These are phyloP conservation scores for Penicillium sp. DNA, from an alignment of 2,329 filamentous ascomycete genomes.

Conservation along the genomic window DNA sequence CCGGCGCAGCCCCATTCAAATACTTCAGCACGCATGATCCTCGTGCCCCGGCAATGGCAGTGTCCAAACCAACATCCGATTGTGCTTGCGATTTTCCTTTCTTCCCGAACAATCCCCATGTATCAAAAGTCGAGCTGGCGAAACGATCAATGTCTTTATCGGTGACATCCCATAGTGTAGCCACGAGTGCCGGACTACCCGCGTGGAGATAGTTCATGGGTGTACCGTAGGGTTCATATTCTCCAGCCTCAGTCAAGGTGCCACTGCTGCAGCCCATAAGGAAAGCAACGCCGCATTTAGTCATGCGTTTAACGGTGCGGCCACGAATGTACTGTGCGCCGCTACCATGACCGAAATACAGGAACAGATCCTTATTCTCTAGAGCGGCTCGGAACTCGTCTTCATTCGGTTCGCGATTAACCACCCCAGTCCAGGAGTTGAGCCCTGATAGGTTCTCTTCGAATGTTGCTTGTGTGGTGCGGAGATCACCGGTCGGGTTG, in stretches of 20 bases:
- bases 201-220: conserved; percentile 89
- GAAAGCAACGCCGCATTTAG: conserved; percentile 72
- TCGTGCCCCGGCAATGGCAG: conserved; percentile 70
- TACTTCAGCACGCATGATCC: conserved; percentile 81
- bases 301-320: conserved; percentile 71
- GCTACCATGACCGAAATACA: conserved; percentile 96
- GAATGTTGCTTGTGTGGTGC: conserved; percentile 71
- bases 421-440: conserved; percentile 61
- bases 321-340: conserved; percentile 90
- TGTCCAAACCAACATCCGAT: conserved; percentile 56
- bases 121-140: conserved; percentile 68
- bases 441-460: conserved; percentile 55
- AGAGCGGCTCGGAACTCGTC: conserved; percentile 67
- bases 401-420: conserved; percentile 66
- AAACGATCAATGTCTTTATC: conserved; percentile 96
- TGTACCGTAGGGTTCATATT: conserved; percentile 86
- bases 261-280: conserved; percentile 94
- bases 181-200: conserved; percentile 77
- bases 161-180: conserved; percentile 95
- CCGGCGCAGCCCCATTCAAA: conserved; percentile 86
- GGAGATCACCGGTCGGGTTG: conserved; percentile 80
- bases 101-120: conserved; percentile 71
- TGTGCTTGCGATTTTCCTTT: conserved; percentile 24
- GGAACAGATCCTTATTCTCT: conserved; percentile 61
- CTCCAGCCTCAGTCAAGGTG: conserved; percentile 69